Percentiles rank a stretch among this genome's conserved stretches.
Conservation (phyloP, 768 basidiomycete species). For the Cystofilobasidium capitatum region DNA sequence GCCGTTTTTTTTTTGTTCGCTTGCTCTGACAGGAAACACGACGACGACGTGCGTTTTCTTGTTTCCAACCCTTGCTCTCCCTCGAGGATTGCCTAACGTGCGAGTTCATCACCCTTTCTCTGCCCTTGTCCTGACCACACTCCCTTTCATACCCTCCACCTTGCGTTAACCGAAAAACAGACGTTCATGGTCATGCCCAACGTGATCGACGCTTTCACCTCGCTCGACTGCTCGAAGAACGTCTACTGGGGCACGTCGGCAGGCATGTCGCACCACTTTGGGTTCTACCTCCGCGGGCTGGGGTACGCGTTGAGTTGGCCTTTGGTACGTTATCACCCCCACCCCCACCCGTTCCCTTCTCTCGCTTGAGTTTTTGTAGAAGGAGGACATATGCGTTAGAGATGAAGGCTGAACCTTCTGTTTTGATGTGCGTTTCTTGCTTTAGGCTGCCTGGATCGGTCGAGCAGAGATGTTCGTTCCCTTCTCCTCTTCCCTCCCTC, state of each 20-base stretch:
- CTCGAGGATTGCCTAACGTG: background rate
- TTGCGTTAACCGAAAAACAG: conserved; percentile 23
- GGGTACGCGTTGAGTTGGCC: conserved; percentile 42
- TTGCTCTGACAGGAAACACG: conserved; percentile 36
- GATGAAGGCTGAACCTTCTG: background rate
- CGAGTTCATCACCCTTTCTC: background rate
- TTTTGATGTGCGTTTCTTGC: background rate
- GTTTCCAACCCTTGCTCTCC: background rate
- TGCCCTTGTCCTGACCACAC: background rate
- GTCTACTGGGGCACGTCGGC: conserved; percentile 41
- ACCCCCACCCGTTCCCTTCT: background rate
- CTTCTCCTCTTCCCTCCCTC: background rate
- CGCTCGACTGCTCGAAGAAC: conserved; percentile 38
- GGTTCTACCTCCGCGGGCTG: conserved; percentile 39
- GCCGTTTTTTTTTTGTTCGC: background rate
- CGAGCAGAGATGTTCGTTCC: conserved; percentile 35
- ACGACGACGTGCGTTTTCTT: conserved; percentile 38
- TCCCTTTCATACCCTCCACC: too few relatives aligned
- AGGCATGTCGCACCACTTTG: conserved; percentile 38
- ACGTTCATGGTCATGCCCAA: conserved; percentile 42
- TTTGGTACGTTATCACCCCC: conserved; percentile 32
- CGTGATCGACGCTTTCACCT: conserved; percentile 36
- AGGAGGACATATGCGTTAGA: background rate
- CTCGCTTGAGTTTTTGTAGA: background rate
- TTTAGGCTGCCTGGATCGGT: conserved; percentile 36